phyloP scores from a whole-genome alignment of 306 rosid species.

The Fragaria iinumae region DNA sequence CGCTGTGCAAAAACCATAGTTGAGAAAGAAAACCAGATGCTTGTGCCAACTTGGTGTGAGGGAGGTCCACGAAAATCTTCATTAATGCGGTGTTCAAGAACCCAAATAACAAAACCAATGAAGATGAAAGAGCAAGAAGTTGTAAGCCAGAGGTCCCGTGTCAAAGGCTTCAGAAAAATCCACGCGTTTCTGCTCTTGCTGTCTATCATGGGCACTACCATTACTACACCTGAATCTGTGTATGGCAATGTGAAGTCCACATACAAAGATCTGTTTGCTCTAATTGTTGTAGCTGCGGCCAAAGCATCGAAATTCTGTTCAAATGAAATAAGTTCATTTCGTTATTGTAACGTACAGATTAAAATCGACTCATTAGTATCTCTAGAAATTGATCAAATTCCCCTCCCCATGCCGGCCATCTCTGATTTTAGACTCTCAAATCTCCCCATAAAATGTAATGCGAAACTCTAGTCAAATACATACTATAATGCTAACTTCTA shows the following conservation, averaged over 20 bases:
- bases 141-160: constrained; percentile 32
- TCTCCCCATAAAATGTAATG: no score
- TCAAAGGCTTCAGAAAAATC: constrained; percentile 36
- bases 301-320: constrained; percentile 24
- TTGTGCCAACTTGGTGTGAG: background rate
- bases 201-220: constrained; percentile 26
- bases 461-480: no score
- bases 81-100: constrained; percentile 34
- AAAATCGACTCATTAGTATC: no score
- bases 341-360: no score
- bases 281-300: constrained; percentile 30
- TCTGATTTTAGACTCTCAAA: no score
- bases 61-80: constrained; percentile 19
- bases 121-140: constrained; percentile 21
- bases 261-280: constrained; percentile 5
- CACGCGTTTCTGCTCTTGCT: constrained; percentile 7
- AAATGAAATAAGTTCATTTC: background rate
- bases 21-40: constrained; percentile 30
- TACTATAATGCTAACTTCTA: no score
- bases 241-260: constrained; percentile 39
- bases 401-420: no score
- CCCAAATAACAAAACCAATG: constrained; percentile 31
- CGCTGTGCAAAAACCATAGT: constrained; percentile 23
- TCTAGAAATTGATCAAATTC: no score
- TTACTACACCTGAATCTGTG: constrained; percentile 18